phyloP scores from a whole-genome alignment of 164 flowering plant genomes.

The Vitis labrusca region DNA sequence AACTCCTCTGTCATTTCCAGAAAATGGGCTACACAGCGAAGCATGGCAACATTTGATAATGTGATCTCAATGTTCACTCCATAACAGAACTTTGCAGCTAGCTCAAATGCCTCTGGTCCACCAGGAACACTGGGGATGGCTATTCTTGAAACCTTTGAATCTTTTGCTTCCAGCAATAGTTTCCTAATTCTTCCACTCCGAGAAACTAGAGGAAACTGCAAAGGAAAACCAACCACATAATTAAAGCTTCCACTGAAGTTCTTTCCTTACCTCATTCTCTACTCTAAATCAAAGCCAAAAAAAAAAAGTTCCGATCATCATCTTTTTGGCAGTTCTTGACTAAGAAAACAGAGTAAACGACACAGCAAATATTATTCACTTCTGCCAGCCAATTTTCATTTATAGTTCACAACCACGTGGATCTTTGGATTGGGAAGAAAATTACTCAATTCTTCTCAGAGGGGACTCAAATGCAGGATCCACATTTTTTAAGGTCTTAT shows the following conservation, averaged over 20 bases:
- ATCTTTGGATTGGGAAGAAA: not conserved
- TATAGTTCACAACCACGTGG: not conserved
- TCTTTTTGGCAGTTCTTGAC: too few species aligned
- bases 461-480: not conserved
- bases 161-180: constrained; percentile 67
- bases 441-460: not conserved
- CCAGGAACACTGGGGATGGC: constrained; percentile 67
- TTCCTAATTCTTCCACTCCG: constrained; percentile 82
- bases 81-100: constrained; percentile 93
- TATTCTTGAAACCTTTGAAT: constrained; percentile 58
- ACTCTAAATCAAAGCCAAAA: not conserved
- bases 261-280: not conserved
- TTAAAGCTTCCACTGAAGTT: not conserved
- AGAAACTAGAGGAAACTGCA: constrained; percentile 92
- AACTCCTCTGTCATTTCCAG: constrained; percentile 93
- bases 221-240: constrained; percentile 3
- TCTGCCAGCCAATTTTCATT: too few species aligned
- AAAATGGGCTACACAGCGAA: constrained; percentile 66
- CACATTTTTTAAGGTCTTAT: not conserved
- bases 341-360: too few species aligned
- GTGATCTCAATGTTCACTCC: constrained; percentile 75
- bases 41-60: constrained; percentile 69
- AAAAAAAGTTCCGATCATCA: too few species aligned
- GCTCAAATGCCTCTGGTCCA: constrained; percentile 87
- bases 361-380: not conserved